Conservation (phyloP, 2,329 filamentous ascomycete species). For the Fusarium sp. region DNA sequence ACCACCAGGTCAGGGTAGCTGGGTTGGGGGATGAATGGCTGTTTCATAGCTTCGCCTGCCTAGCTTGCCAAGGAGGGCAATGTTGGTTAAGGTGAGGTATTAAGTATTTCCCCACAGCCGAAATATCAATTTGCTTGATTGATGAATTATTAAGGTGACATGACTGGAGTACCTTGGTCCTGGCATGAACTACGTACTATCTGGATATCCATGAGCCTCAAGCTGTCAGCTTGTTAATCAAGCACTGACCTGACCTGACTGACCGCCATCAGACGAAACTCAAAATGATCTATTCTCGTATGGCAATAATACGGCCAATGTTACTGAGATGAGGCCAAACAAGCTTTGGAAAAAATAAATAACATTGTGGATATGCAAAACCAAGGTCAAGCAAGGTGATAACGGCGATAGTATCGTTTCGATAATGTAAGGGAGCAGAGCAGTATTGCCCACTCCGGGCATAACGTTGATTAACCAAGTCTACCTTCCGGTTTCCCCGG, state of each 20-base stretch:
- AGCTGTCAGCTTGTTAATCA: slow-evolving; percentile 13
- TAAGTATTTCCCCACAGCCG: slow-evolving; percentile 38
- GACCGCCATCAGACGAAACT: slow-evolving; percentile 25
- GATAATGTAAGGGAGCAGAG: slow-evolving; percentile 33
- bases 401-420: slow-evolving; percentile 31
- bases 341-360: slow-evolving; percentile 29
- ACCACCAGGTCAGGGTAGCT: slow-evolving; percentile 33
- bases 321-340: slow-evolving; percentile 19
- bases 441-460: slow-evolving; percentile 5
- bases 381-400: slow-evolving; percentile 8
- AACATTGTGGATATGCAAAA: slow-evolving; percentile 7
- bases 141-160: slow-evolving; percentile 32
- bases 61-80: slow-evolving; percentile 18
- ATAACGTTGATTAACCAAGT: slow-evolving; percentile 15
- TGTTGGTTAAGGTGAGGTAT: slow-evolving; percentile 20
- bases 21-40: slow-evolving; percentile 29
- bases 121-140: slow-evolving; percentile 29
- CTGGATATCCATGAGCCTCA: slow-evolving; percentile 8
- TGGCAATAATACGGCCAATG: slow-evolving; percentile 11
- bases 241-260: slow-evolving; percentile 32
- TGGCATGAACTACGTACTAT: slow-evolving; percentile 11
- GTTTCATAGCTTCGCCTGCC: slow-evolving; percentile 37
- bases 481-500: slow-evolving; percentile 29
- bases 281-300: slow-evolving; percentile 8
- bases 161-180: slow-evolving; percentile 22